Percentiles rank a stretch among this genome's conserved stretches.
phyloP scores from a whole-genome alignment of 257 asterid species.

The Marsdenia floribunda region DNA sequence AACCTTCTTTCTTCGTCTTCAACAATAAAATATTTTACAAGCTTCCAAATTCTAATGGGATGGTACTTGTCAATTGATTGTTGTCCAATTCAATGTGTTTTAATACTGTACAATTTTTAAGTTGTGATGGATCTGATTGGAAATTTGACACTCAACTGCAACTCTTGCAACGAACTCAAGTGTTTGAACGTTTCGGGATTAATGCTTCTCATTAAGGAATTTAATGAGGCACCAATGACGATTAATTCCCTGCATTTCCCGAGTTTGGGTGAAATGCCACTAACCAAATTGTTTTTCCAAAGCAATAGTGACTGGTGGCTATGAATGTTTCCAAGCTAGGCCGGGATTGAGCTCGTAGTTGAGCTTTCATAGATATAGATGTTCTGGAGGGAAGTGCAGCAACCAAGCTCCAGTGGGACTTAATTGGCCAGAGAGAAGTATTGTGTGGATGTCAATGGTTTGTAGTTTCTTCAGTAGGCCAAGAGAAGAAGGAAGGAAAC shows the following conservation, averaged over 20 bases:
- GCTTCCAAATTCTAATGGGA: slow-evolving; percentile 58
- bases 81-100: slow-evolving; percentile 76
- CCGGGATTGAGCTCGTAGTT: slow-evolving; percentile 58
- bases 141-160: slow-evolving; percentile 63
- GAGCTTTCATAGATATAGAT: slow-evolving; percentile 63
- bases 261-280: slow-evolving; percentile 50
- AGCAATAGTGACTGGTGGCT: slow-evolving; percentile 48
- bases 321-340: slow-evolving; percentile 41
- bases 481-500: slow-evolving; percentile 56
- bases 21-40: no score
- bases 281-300: slow-evolving; percentile 66
- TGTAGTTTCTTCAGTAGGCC: slow-evolving; percentile 50
- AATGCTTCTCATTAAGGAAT: slow-evolving; percentile 55
- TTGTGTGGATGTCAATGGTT: slow-evolving; percentile 58
- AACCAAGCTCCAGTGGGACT: slow-evolving; percentile 68
- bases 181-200: slow-evolving; percentile 54
- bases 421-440: slow-evolving; percentile 71
- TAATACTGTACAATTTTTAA: slow-evolving; percentile 51
- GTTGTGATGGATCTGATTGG: slow-evolving; percentile 56
- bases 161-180: slow-evolving; percentile 40
- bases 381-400: slow-evolving; percentile 38
- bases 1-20: no score
- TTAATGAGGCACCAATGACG: slow-evolving; percentile 56
- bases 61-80: slow-evolving; percentile 64
- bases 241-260: slow-evolving; percentile 43